These are phyloP conservation scores for Trichocomaceae sp. DNA, from an alignment of 2,329 filamentous ascomycete species.

Conservation along the genomic window DNA sequence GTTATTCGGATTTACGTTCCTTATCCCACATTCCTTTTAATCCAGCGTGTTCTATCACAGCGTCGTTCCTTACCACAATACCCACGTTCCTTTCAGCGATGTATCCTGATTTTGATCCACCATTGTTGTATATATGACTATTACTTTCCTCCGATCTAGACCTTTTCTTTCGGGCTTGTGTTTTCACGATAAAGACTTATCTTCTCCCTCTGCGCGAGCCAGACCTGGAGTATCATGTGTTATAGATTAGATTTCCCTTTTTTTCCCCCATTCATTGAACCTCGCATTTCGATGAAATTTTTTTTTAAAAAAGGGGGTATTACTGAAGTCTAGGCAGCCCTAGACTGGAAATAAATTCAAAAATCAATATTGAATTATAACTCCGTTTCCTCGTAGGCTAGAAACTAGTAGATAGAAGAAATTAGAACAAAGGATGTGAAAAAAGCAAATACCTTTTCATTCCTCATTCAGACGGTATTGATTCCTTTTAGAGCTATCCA, in stretches of 20 bases:
- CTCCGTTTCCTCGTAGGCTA: background rate
- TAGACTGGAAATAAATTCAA: conserved; percentile 6
- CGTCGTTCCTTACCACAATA: conserved; percentile 5
- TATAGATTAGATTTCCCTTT: background rate
- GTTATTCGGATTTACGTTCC: conserved; percentile 9
- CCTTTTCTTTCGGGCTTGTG: background rate
- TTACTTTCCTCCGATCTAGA: background rate
- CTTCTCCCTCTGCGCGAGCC: background rate
- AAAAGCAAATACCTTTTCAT: background rate
- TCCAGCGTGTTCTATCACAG: background rate
- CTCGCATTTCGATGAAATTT: background rate
- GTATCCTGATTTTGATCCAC: too few relatives aligned
- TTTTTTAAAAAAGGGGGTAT: background rate
- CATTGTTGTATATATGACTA: background rate
- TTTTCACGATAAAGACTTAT: background rate
- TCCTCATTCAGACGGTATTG: too few relatives aligned
- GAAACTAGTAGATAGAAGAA: too few relatives aligned
- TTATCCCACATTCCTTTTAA: conserved; percentile 8
- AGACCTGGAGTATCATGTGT: background rate
- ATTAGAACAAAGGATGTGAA: background rate
- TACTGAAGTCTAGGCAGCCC: conserved; percentile 1
- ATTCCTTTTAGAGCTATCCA: background rate
- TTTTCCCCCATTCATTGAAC: background rate
- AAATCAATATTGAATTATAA: background rate
- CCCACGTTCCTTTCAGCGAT: conserved; percentile 2